Base-by-base conservation (phyloP, 1,139 yeast species). In the Zygosaccharomyces sapae region DNA sequence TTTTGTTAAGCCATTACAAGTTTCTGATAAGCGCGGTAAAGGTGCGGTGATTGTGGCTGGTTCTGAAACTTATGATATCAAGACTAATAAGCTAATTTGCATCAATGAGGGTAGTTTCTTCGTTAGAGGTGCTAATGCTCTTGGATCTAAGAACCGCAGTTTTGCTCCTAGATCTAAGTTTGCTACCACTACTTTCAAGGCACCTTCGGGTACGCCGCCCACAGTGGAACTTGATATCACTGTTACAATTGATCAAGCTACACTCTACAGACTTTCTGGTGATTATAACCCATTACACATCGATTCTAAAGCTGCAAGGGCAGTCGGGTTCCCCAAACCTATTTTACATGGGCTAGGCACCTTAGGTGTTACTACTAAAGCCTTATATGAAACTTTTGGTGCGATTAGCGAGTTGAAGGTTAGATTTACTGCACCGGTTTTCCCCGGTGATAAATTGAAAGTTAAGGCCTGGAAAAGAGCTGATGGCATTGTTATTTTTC, bases 251-350 rank as follows among this genome's bases (percentile, higher is more conserved):
- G 86, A 89, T 66, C 87, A 82, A 67, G 97, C 97, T 46, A 88
- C 96, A 10, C 71, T 90, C 52, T 92, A 92, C 73, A 80, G 97
- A 68, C 75, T 92, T 54, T 83, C 92, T 54, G 97, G 97, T 52
- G 98, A 92, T 73, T 83, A 82, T 69, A 92, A 92, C 70, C 97
- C 97, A 55, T 77, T 92, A 61, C 98, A 92, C 71, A 83, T 92
- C 66, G 97, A 92, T 69, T 97, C 97, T 33, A 74, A 70, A 37
- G 86, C 90, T 69, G 97, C 97, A 27, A 80, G 83, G 55, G 88
- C 88, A 52, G 97, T 95, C 48, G 85, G 85, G 55, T 92, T 90
- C 70, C 83, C 83, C 44, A 72, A 73, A 53, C 98, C 97, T 49
- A 92, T 92, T 60, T 76, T 92, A 58, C 98, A 92, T 70, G 98